Base-by-base conservation (phyloP, 257 asterid species). In the Primulina tabacum region DNA sequence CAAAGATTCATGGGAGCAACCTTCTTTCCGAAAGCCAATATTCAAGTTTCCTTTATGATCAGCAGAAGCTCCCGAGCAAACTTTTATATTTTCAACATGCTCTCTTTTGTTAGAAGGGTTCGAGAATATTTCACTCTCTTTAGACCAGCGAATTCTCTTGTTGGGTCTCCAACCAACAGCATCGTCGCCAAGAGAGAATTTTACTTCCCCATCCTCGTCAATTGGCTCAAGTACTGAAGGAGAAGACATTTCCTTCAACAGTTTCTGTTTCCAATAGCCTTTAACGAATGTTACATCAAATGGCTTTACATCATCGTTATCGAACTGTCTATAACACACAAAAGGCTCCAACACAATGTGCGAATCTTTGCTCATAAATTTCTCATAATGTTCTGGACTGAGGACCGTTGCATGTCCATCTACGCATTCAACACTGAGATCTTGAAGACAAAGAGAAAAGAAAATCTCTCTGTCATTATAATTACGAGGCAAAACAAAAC, bases 371-470 rank as follows among this genome's bases (percentile, higher is more conserved):
- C 58, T 78, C 57, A 65, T n/a, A 68, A 72, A 71, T 69, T 65
- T 82, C 73, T 85, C 83, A 77, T 85, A 92, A 75, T 90, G 97
- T 80, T 89, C 84, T 20, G 95, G 96, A 88, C 91, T 81, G 78
- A 92, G 98, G 58, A 92, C 88, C 71, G 91, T 86, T 56, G 96
- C 97, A 66, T 79, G 84, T 77, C 98, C 98, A 85, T 90, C 98
- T 60, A 90, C 78, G 89, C 98, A 92, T 77, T 90, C 97, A 57
- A 88, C 81, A 83, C 90, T 86, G 85, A 92, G 92, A 85, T 84
- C 92, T 90, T 90, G 97, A 80, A 83, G 96, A 83, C 95, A 86
- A 76, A 83, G 92, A 88, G 97, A 86, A 79, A 84, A 88, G 88
- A 89, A 88, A 86, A 92, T 87, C 95, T 92, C 97, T 82, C 84